Base-by-base conservation (phyloP, 345 rosid genomes). In the Nasturtium officinale region DNA sequence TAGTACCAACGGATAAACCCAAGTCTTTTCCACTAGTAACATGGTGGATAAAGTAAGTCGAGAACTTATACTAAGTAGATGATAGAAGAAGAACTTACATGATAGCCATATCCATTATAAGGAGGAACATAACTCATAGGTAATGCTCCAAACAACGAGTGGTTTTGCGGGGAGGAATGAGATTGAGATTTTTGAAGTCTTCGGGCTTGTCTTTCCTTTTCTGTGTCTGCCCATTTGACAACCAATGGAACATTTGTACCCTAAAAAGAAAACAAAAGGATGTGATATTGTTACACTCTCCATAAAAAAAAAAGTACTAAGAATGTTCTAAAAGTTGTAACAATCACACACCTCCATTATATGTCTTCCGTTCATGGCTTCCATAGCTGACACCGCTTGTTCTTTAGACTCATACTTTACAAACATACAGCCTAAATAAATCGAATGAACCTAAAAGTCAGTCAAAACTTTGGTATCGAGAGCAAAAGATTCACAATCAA, bases 201-300 rank as follows among this genome's bases (percentile, higher is more conserved):
- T 30, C 99, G 87, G 21, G 96, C 83, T 78, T 85, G 91, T 76
- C 98, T 87, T 85, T 96, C 99, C 81, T 83, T 96, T 79, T 96
- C 99, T 12, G 98, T 96, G 80, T 96, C 99, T 59, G 99, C 99
- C 99, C 99, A 96, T 85, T 96, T 96, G 80, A 92, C 97, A 79
- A 96, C 91, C 83, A 96, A 78, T 73, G 98, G 99, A 75, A 92
- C 92, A 78, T 77, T 89, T 70, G 98, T 85, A 80, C 99, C 99
- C 99, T 92, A 69, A 56, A 37, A 73, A 16, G 50, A 81, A 81
- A 80, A 61, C 71, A 74, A 40, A 69, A 66, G 65, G 72, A 16
- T 33, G 51, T 78, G 62, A 28, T 11, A 42, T 15, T 32, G 46
- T 32, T 54, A 56, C 55, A 56, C 10, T 30, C 38, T 47, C 51